phyloP scores from a whole-genome alignment of 768 basidiomycete genomes.

The Suillus luteus region DNA sequence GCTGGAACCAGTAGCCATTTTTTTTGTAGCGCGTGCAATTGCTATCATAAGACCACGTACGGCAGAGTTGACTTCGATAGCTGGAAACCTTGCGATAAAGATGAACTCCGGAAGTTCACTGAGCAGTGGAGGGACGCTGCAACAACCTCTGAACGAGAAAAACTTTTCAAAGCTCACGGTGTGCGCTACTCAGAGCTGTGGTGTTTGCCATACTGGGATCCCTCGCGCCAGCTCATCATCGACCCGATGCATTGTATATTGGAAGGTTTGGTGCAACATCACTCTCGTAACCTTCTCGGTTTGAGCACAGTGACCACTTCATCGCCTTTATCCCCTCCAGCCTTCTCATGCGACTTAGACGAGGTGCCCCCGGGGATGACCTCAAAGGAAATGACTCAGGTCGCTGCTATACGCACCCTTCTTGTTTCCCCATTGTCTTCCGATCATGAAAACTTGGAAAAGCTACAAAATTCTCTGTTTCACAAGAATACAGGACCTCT shows the following conservation, averaged over 20 bases:
- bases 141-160: conserved; percentile 2
- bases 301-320: not conserved
- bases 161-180: conserved; percentile 16
- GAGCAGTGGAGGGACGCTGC: conserved; percentile 16
- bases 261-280: not conserved
- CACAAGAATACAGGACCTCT: not conserved
- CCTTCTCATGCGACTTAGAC: not conserved
- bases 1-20: conserved; percentile 22
- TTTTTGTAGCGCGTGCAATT: conserved; percentile 34
- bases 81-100: conserved; percentile 18
- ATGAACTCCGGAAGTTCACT: conserved; percentile 14
- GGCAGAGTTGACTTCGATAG: conserved; percentile 8
- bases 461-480: not conserved
- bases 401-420: not conserved
- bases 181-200: conserved; percentile 20
- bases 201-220: conserved; percentile 24
- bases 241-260: conserved; percentile 23
- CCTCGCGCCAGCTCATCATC: conserved; percentile 16
- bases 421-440: not conserved
- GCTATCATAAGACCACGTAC: conserved; percentile 13
- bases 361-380: not conserved
- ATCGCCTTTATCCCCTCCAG: not conserved
- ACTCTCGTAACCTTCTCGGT: not conserved
- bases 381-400: not conserved
- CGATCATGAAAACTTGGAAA: not conserved